Conservation (phyloP, 208 protist species). For the Acanthamoeba comandoni region DNA sequence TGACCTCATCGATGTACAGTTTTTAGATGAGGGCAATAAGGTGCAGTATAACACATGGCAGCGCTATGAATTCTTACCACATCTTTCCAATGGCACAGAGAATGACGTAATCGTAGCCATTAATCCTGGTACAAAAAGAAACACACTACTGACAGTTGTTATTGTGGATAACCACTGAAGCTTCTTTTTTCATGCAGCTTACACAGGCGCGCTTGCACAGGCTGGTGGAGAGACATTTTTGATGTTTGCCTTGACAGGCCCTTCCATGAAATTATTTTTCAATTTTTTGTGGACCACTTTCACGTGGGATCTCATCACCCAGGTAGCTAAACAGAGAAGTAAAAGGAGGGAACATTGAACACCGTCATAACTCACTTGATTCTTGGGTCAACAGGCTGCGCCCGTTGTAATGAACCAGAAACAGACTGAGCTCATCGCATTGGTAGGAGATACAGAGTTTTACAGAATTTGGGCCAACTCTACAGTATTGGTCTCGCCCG, state of each 20-base stretch:
- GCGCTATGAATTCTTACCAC: slow-evolving; percentile 26
- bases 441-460: not conserved
- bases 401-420: too few relatives aligned
- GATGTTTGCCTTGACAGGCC: slow-evolving; percentile 20
- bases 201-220: slow-evolving; percentile 17
- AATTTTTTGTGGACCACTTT: slow-evolving; percentile 11
- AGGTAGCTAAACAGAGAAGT: too few relatives aligned
- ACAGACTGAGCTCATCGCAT: too few relatives aligned
- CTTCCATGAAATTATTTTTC: slow-evolving; percentile 1
- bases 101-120: slow-evolving; percentile 23
- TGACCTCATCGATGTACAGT: slow-evolving; percentile 52
- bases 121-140: slow-evolving; percentile 12
- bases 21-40: slow-evolving; percentile 33
- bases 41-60: slow-evolving; percentile 28
- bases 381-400: too few relatives aligned
- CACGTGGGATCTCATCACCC: slow-evolving; percentile 21
- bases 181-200: too few relatives aligned
- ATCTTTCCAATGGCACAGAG: slow-evolving; percentile 7
- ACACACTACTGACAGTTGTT: not conserved
- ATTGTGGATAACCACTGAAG: too few relatives aligned
- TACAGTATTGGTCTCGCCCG: not conserved
- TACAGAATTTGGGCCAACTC: slow-evolving; percentile 42
- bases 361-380: too few relatives aligned
- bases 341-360: too few relatives aligned
- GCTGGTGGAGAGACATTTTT: not conserved